These are phyloP conservation scores for Colletotrichum navitas DNA, from an alignment of 2,329 filamentous ascomycete species.

Conservation along the genomic window DNA sequence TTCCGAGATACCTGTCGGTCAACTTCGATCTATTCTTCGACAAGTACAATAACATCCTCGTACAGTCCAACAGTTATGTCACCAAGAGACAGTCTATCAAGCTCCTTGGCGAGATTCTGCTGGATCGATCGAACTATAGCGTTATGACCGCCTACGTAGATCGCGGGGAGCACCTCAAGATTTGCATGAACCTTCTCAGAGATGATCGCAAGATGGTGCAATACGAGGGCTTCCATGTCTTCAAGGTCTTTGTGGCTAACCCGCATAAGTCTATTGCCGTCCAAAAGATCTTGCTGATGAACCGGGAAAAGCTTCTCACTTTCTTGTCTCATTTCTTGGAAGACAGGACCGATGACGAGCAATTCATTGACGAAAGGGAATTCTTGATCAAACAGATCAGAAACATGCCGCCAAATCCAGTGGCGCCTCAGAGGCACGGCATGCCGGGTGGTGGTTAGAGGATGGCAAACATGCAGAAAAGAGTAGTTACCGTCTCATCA, in stretches of 20 bases:
- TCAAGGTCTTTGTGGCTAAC: slow-evolving; percentile 99
- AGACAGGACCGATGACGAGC: slow-evolving; percentile 95
- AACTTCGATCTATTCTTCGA: slow-evolving; percentile 96
- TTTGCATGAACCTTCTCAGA: slow-evolving; percentile 96
- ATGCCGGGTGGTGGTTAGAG: slow-evolving; percentile 22
- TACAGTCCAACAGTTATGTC: slow-evolving; percentile 95
- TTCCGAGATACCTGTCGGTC: slow-evolving; percentile 86
- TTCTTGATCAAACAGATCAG: slow-evolving; percentile 96
- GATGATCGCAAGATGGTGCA: slow-evolving; percentile 99
- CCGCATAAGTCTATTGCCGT: slow-evolving; percentile 98
- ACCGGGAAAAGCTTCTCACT: slow-evolving; percentile 87
- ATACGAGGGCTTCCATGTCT: slow-evolving; percentile 99
- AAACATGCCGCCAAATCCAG: slow-evolving; percentile 72
- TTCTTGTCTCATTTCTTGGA: slow-evolving; percentile 94
- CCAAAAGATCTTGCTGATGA: slow-evolving; percentile 95
- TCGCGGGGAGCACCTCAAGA: slow-evolving; percentile 93
- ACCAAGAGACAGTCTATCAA: slow-evolving; percentile 99
- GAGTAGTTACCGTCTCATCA: background rate
- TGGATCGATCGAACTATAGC: slow-evolving; percentile 96
- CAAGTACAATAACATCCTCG: slow-evolving; percentile 87
- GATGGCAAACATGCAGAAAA: slow-evolving; percentile 2
- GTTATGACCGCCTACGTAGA: slow-evolving; percentile 99
- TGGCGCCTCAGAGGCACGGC: slow-evolving; percentile 62
- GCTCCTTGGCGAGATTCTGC: slow-evolving; percentile 90
- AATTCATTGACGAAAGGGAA: slow-evolving; percentile 97